Base-by-base conservation (phyloP, 2,329 filamentous ascomycete species). In the Trichoderma atroviride region DNA sequence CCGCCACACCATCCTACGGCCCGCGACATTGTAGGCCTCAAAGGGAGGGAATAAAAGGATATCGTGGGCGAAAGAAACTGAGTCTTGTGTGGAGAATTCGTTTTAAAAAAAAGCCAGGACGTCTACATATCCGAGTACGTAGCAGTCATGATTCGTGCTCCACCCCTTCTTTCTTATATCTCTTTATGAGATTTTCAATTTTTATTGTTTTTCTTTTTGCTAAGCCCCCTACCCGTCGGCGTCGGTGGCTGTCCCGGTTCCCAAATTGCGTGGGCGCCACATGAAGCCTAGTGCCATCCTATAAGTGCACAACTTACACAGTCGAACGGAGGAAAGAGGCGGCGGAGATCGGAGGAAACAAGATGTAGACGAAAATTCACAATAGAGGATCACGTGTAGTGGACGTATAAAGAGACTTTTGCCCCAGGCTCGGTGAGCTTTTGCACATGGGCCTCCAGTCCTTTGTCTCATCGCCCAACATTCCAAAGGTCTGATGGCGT, bases 381-480 rank as follows among this genome's bases (percentile, higher is more conserved):
- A 65, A 70, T 64, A 22, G 56, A 61, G 66, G 59, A 74, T 77
- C 74, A 77, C 76, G 74, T 76, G 75, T 71, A 58, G 62, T 31
- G 31, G 47, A 22, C 19, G n/a, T 50, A 24, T 19, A 13, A 5
- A 24, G 61, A 62, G 55, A 72, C 68, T 61, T 61, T 72, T 72
- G 69, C 71, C 72, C 72, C 40, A 2, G 74, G 74, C 75, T 74
- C 73, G 70, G 74, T 43, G 64, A 71, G 24, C 50, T 66, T 14
- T 59, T 19, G 31, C 43, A 37, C 40, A 31, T 47, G 43, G 50
- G 68, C 40, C 33, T 75, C 78, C 19, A 76, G 76, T 35, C 75
- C 76, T 77, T 78, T 80, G 79, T 80, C 78, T 80, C 78, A 79
- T 74, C 70, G 62, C 63, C 71, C 67, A 72, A 69, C 78, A 80